These are phyloP conservation scores for Acorus calamus DNA, from an alignment of 106 monocot species.

Conservation along the genomic window DNA sequence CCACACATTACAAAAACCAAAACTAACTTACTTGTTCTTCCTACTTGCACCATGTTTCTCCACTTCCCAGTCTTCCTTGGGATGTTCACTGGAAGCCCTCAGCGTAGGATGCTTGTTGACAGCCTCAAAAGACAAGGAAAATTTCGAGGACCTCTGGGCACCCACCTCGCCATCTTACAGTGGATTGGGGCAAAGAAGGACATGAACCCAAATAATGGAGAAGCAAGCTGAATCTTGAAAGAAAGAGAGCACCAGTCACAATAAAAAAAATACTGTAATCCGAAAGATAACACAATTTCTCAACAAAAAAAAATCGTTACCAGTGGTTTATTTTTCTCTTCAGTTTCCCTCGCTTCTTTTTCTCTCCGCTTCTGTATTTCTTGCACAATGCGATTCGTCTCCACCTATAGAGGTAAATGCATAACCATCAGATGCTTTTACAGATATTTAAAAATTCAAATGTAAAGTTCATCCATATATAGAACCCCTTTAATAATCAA, in stretches of 20 bases:
- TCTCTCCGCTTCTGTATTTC: slow-evolving; percentile 83
- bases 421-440: not conserved
- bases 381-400: slow-evolving; percentile 56
- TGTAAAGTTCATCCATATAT: too few relatives aligned
- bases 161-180: slow-evolving; percentile 67
- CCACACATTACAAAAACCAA: too few relatives aligned
- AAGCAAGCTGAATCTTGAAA: slow-evolving; percentile 85
- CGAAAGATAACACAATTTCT: slow-evolving; percentile 8
- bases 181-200: slow-evolving; percentile 91
- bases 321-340: slow-evolving; percentile 41
- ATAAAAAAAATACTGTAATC: slow-evolving; percentile 12
- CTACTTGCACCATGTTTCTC: slow-evolving; percentile 29
- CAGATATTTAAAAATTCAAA: not conserved
- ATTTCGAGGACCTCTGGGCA: slow-evolving; percentile 8
- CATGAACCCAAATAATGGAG: slow-evolving; percentile 86
- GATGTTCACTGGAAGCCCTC: slow-evolving; percentile 15
- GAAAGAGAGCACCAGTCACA: slow-evolving; percentile 32
- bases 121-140: not conserved
- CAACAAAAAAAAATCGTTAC: slow-evolving; percentile 1
- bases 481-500: too few relatives aligned
- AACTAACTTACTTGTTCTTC: slow-evolving; percentile 30
- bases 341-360: slow-evolving; percentile 40
- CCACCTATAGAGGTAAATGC: slow-evolving; percentile 24
- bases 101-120: slow-evolving; percentile 13
- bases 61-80: slow-evolving; percentile 31